Evolutionary conservation across 768 basidiomycete genomes (phyloP), one percentile per base, ranked within the genome.

Genomic region (Kwoniella mangroviensis): DNA sequence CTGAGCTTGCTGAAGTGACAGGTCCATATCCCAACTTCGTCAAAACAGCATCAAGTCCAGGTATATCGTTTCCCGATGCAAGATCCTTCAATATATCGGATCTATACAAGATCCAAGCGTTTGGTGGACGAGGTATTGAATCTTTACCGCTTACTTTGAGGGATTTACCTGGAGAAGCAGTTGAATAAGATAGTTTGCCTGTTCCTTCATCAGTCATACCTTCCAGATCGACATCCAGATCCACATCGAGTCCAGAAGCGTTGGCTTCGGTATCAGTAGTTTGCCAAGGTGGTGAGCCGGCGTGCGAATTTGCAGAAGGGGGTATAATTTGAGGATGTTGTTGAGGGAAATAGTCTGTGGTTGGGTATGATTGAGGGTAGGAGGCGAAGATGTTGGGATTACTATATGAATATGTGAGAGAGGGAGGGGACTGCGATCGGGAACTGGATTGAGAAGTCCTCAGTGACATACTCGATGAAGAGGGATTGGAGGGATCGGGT

Each of bases 81-180:
- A 89, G 79, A 12, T 84, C 79, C 69, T 81, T 83, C 53, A 88
- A 84, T 76, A 87, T 88, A 70, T 88, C 86, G 2, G 90, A 88
- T 52, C 92, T 88, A 82, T 91, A 93, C 17, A 93, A 72, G 68
- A 93, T 93, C 91, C 91, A 93, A 0, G 92, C 89, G 78, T 93
- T 93, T 11, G 89, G 88, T 3, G 92, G 92, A 0, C 92, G 87
- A 11, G 90, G 89, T 4, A 77, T 73, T 12, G 57, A 22, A 43
- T 52, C 52, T 28, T 68, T 68, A 1, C 24, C 19, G 19, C 17
- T 24, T 19, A 12, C 54, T 51, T 17, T 24, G 22, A 58, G 41
- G 4, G 65, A 59, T 19, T 55, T 57, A 3, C 11, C 42, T 22
- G 56, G 53, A 4, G 22, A 40, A 22, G 53, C 54, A 17, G 63